Base-by-base conservation (phyloP, 805 yeast genomes). In the Myxozyma monticola region DNA sequence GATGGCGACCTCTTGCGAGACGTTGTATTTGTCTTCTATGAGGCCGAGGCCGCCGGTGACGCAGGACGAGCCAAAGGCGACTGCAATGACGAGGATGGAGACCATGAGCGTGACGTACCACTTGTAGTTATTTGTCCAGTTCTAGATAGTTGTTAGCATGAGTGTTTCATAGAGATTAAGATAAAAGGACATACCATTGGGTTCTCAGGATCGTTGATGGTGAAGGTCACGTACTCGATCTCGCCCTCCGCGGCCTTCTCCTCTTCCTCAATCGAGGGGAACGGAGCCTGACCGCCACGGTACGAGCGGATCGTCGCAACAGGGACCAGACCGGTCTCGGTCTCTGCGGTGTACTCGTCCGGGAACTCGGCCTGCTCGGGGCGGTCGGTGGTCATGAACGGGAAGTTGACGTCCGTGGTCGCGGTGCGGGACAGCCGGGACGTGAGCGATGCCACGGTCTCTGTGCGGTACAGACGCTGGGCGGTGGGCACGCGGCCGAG, bases 1-100 rank as follows among this genome's bases (percentile, higher is more conserved):
- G 29, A 81, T 83, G 8, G 96, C 80, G 18, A 88, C 96, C 66
- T 86, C 96, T 1, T 72, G 65, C 14, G 86, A 78, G 20, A 89
- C 96, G 54, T 80, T 70, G 66, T 75, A 88, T 61, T 80, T 76
- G 12, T 83, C 83, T 54, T 73, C 71, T 53, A 88, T 80, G 15
- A 84, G 73, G n/a, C 75, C 77, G 42, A 90, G 71, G 38, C 95
- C 93, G 60, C 96, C 95, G 22, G 96, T 84, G 61, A 88, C 84
- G 65, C 91, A 85, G 1, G 96, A 85, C 3, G 96, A 87, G 35
- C 96, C 96, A 66, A 87, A 89, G 1, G 97, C 97, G 26, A 91
- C 96, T 62, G 88, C 79, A 49, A 90, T 83, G 43, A 90, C 96
- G 56, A 86, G 75, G 28, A 80, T 58, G 1, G 96, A 81, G 21